Evolutionary conservation across 2,329 filamentous ascomycete genomes (phyloP), one percentile per base, ranked within the genome.

Genomic region (Alternaria atra): DNA sequence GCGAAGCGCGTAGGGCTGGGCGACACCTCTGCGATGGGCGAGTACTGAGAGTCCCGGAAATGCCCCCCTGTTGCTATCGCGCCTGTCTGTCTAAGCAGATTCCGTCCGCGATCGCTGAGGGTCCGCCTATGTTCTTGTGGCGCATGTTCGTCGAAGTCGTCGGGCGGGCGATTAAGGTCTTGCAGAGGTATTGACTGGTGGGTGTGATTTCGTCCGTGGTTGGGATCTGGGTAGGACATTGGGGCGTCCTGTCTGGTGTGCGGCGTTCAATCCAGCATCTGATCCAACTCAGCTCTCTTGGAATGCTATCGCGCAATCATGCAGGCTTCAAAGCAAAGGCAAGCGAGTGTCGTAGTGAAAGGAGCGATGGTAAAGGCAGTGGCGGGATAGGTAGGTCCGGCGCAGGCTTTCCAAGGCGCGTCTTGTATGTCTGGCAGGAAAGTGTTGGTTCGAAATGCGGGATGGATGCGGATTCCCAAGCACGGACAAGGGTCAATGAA

Each of bases 101-200:
- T 77, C 73, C 83, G 77, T 66, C 82, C 79, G 69, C 83, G 76
- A 59, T 84, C 82, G 71, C 81, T 83, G 60, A 84, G 76, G n/a
- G 81, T 83, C 55, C 80, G 73, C 66, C 82, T 80, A 58, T 77
- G 72, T 55, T 76, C 68, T 17, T 71, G 65, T 52, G 72, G 66
- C 51, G 72, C 71, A 58, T 68, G 61, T 29, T 73, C 64, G 44
- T 74, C 69, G 48, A 76, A 60, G 35, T 77, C 68, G 62, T 79
- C 78, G 23, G 76, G 77, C 63, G 77, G 78, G 48, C 76, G 77
- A 65, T 77, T 77, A 61, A 84, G 78, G 68, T 82, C 86, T 77
- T 89, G 89, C 60, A 94, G 82, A 61, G 90, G 91, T 80, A 95
- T 94, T 64, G 90, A 89, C 72, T 86, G 85, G 61, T 83, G 81